A percentile compares a stretch with the other conserved stretches of the same genome.
phyloP scores from a whole-genome alignment of 1,139 yeast species.

The Pichia sp. region DNA sequence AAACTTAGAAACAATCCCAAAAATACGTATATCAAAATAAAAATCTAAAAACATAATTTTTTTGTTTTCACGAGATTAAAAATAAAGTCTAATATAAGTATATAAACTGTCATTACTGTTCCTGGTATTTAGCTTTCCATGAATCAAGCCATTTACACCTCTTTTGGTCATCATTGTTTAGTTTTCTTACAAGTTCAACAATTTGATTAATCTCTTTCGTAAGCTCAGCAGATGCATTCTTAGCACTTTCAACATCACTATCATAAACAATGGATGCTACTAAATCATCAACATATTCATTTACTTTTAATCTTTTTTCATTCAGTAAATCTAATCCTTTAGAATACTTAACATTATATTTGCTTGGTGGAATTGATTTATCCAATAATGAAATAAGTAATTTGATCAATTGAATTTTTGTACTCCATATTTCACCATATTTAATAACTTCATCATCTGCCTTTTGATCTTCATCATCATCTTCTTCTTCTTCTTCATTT shows the following conservation, averaged over 20 bases:
- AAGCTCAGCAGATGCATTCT: conserved; percentile 29
- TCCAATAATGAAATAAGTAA: conserved; percentile 48
- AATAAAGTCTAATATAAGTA: no score
- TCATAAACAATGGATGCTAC: conserved; percentile 46
- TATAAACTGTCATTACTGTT: conserved; percentile 5
- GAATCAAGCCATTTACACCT: conserved; percentile 47
- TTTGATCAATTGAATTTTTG: conserved; percentile 49
- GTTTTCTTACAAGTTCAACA: conserved; percentile 33
- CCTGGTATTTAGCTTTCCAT: conserved; percentile 40
- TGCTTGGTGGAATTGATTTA: conserved; percentile 44
- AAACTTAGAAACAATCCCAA: no score
- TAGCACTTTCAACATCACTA: conserved; percentile 32
- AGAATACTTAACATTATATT: conserved; percentile 27
- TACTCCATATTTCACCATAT: conserved; percentile 44
- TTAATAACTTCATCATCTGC: conserved; percentile 31
- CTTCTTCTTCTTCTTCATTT: conserved; percentile 32
- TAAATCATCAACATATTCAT: conserved; percentile 38
- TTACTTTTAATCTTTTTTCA: conserved; percentile 31
- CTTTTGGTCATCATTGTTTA: conserved; percentile 37
- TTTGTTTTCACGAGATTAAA: no score
- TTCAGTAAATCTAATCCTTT: conserved; percentile 33
- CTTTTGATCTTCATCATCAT: conserved; percentile 31
- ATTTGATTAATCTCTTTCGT: conserved; percentile 31
- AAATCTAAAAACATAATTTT: no score
- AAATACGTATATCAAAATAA: no score